These are phyloP conservation scores for Naganishia sp. DNA, from an alignment of 1,284 basidiomycete species.

Conservation along the genomic window DNA sequence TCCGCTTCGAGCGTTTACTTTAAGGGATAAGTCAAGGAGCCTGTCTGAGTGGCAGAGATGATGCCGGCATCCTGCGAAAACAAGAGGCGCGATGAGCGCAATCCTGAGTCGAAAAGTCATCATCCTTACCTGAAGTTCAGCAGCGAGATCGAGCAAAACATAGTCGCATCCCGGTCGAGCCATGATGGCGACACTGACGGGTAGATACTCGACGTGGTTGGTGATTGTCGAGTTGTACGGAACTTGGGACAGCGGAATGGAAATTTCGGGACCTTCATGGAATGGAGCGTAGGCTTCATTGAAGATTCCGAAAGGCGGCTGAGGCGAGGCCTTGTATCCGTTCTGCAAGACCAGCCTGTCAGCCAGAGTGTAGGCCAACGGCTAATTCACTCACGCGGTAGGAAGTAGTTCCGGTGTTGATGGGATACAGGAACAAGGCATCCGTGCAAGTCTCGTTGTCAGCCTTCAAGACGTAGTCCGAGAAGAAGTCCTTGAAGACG, in stretches of 20 bases:
- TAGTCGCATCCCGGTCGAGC: slow-evolving; percentile 55
- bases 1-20: neutral
- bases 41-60: slow-evolving; percentile 22
- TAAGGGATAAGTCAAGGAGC: slow-evolving; percentile 10
- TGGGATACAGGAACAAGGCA: slow-evolving; percentile 53
- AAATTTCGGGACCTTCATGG: slow-evolving; percentile 51
- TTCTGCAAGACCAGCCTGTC: slow-evolving; percentile 31
- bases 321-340: slow-evolving; percentile 35
- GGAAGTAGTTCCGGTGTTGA: slow-evolving; percentile 36
- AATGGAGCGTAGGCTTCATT: slow-evolving; percentile 41
- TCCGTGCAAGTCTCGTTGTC: slow-evolving; percentile 52
- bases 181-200: slow-evolving; percentile 54
- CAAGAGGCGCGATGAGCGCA: neutral
- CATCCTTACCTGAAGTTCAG: slow-evolving; percentile 19
- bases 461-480: slow-evolving; percentile 44
- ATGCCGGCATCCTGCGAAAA: slow-evolving; percentile 16
- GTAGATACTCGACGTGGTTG: slow-evolving; percentile 53
- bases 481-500: slow-evolving; percentile 53
- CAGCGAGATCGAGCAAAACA: slow-evolving; percentile 52
- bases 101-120: neutral
- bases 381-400: slow-evolving; percentile 41
- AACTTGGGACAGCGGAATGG: slow-evolving; percentile 55
- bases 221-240: slow-evolving; percentile 56
- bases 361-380: slow-evolving; percentile 27
- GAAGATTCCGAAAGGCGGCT: slow-evolving; percentile 46